Percentiles rank a stretch among this genome's conserved stretches.
phyloP scores from a whole-genome alignment of 176 grass and related monocot genomes.

The Triticum monococcum region DNA sequence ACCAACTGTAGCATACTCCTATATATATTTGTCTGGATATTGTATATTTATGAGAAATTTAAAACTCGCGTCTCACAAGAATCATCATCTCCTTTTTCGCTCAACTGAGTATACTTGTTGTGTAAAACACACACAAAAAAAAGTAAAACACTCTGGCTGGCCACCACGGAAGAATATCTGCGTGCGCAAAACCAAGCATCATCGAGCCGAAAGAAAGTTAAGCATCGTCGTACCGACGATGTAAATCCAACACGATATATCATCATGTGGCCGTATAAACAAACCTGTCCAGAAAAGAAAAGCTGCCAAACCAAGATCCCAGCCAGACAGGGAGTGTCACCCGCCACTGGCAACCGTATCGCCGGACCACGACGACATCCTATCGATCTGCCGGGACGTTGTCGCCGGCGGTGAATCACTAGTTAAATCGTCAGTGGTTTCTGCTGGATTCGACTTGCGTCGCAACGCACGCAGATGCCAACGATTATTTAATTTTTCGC shows the following conservation, averaged over 20 bases:
- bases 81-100: too few species aligned
- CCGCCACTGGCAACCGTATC: neutral
- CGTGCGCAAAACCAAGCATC: too few species aligned
- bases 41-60: too few species aligned
- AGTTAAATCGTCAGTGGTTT: conserved; percentile 1
- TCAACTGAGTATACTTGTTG: too few species aligned
- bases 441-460: conserved; percentile 9
- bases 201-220: too few species aligned
- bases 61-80: too few species aligned
- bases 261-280: neutral
- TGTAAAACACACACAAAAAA: too few species aligned
- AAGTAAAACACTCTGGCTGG: too few species aligned
- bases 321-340: neutral
- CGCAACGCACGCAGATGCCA: conserved; percentile 22
- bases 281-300: neutral
- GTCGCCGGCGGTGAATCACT: conserved; percentile 17
- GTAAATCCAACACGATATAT: neutral
- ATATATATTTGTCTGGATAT: too few species aligned
- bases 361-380: neutral
- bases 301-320: conserved; percentile 22
- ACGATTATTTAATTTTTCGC: neutral
- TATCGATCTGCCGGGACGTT: neutral
- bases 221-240: neutral
- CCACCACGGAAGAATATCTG: too few species aligned
- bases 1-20: too few species aligned